Base-by-base conservation (phyloP, 257 asterid genomes). In the Solanum etuberosum region DNA sequence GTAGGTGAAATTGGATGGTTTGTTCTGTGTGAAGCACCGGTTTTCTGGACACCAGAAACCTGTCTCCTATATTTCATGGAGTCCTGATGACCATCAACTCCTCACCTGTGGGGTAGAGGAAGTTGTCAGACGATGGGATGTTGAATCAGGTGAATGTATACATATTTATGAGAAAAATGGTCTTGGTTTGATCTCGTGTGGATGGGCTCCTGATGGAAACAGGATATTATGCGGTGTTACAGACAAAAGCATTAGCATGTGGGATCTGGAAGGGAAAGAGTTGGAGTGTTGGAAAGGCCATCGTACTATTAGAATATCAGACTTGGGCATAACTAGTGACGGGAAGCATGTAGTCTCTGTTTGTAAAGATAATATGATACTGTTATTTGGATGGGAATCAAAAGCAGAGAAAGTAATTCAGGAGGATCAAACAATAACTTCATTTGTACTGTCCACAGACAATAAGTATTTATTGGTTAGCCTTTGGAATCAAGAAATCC, bases 31-130 rank as follows among this genome's bases (percentile, higher is more conserved):
- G 90, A 94, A 89, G 92, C 93, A 91, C 82, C 90, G 86, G 86
- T 91, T 95, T 90, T 83, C 89, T 10, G 96, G 95, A 68, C 99
- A 95, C 90, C 94, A 90, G 83, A 95, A 92, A 89, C 95, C 99
- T 13, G 97, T 94, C 82, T 92, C 93, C 86, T 93, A 86, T 87
- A 91, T 95, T 83, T 91, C 98, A 35, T 97, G 99, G 99, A 94
- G 97, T 90, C 98, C 95, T 31, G 94, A 93, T 88, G 92, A 94
- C 87, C 84, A 85, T 43, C 98, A 97, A 89, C 89, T 97, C 73
- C 98, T 97, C 32, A 97, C 98, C 32, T 95, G 99, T 91, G 99
- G 98, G 85, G 91, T 84, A 83, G 99, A 97, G 86, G 98, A 97
- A 91, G 88, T 88, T 34, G 95, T 97, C 68, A 90, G 95, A 88